phyloP scores from a whole-genome alignment of 805 yeast genomes.

The Metschnikowia henanensis region DNA sequence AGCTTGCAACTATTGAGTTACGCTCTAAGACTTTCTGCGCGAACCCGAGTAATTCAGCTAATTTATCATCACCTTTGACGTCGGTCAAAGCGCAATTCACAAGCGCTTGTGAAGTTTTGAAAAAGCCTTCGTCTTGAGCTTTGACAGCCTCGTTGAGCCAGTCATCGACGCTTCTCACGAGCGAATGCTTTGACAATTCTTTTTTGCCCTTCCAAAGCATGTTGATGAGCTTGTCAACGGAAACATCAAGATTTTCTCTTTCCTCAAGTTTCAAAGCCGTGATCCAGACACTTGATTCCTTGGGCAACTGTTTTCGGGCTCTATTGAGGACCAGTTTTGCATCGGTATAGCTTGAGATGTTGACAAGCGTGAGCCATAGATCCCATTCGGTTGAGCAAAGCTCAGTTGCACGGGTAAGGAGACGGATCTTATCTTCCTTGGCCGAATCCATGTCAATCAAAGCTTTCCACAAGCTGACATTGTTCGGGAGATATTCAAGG shows the following conservation, averaged over 20 bases:
- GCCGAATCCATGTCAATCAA: constrained; percentile 62
- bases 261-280: constrained; percentile 67
- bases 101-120: constrained; percentile 53
- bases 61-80: constrained; percentile 22
- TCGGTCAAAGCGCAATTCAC: constrained; percentile 40
- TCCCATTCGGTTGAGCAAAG: constrained; percentile 63
- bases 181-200: constrained; percentile 33
- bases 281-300: constrained; percentile 53
- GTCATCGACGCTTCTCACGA: constrained; percentile 26
- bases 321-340: constrained; percentile 55
- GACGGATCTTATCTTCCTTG: constrained; percentile 45
- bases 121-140: constrained; percentile 49
- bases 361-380: constrained; percentile 63
- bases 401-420: constrained; percentile 66
- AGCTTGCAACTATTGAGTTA: constrained; percentile 38
- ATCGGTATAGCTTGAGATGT: constrained; percentile 43
- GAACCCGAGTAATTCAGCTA: constrained; percentile 4
- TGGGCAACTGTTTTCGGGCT: constrained; percentile 52
- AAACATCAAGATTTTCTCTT: constrained; percentile 44
- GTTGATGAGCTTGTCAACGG: constrained; percentile 46
- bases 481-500: constrained; percentile 59
- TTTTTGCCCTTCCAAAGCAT: constrained; percentile 50
- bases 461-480: constrained; percentile 64
- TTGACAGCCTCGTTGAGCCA: constrained; percentile 60
- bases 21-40: constrained; percentile 20